Evolutionary conservation across 78 protist species (phyloP).

Genomic region (Cavenderia fasciculata): DNA sequence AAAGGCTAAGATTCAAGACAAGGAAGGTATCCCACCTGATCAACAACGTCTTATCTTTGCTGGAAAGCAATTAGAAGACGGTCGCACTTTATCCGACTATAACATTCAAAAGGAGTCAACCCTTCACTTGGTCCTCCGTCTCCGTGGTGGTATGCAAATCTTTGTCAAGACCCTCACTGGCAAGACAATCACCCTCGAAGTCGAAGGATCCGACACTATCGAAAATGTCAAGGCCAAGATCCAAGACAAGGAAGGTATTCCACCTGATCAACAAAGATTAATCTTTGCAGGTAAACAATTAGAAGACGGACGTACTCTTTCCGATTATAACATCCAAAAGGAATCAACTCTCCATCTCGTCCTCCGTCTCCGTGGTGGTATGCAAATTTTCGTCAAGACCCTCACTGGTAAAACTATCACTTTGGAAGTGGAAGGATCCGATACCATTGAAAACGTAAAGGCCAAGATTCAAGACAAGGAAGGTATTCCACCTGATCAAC

Average conservation of each 20-base stretch:
- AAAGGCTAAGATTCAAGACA: conserved; percentile 98
- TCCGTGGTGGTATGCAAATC: conserved; percentile 91
- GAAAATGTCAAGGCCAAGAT: conserved; percentile 98
- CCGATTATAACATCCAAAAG: conserved; percentile 95
- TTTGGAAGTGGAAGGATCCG: conserved; percentile 94
- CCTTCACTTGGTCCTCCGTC: conserved; percentile 96
- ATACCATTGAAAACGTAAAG: conserved; percentile 94
- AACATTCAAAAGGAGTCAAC: conserved; percentile 99
- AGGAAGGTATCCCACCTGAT: conserved; percentile 99
- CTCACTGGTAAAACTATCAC: conserved; percentile 95
- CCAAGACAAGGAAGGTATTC: conserved; percentile 99
- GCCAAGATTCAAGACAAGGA: conserved; percentile 97
- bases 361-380: conserved; percentile 84
- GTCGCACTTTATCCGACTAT: conserved; percentile 98
- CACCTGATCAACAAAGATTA: conserved; percentile 99
- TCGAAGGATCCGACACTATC: conserved; percentile 94
- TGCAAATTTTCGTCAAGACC: conserved; percentile 97
- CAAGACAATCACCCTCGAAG: conserved; percentile 98
- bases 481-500: conserved; percentile 99
- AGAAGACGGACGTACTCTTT: conserved; percentile 94
- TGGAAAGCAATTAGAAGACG: conserved; percentile 99
- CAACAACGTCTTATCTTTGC: conserved; percentile 99
- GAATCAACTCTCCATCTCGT: conserved; percentile 93
- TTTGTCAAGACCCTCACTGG: conserved; percentile 98
- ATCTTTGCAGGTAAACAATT: conserved; percentile 99